Evolutionary conservation across 2,329 filamentous ascomycete genomes (phyloP), one percentile per base, ranked within the genome.

Genomic region (Aspergillus uvarum): DNA sequence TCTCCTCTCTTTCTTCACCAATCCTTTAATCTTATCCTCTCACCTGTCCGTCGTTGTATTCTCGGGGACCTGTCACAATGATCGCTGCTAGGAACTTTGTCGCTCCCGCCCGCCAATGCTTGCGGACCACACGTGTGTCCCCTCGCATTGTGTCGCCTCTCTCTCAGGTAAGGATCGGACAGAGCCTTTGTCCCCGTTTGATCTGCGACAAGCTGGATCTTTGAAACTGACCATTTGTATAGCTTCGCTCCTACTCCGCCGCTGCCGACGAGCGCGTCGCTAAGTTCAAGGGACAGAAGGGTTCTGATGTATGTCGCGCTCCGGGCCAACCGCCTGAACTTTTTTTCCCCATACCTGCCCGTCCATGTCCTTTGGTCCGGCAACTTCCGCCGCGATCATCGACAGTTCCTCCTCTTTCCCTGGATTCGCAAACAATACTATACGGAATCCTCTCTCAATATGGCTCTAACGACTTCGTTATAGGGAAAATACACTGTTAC

Each of bases 401-500:
- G 51, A 63, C 47, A 10, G 56, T 32, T 22, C 55, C 47, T 32
- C 32, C 53, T 31, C 22, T 51, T 14, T n/a, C 47, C 19, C 16
- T 49, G 14, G 32, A 5, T 47, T 42, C 32, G 35, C 53, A 54
- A 47, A 31, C n/a, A 44, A 54, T 47, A 32, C 5, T 42, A 60
- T 16, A 35, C 26, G 51, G 47, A 54, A 3, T 44, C 16, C 8
- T 19, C 8, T n/a, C 56, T 54, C 54, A 60, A 64, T 47, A 67
- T 59, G 53, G 21, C 59, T 60, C 57, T 66, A 56, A 71, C 59
- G 22, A 50, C 58, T 21, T 52, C 31, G 65, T 47, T 67, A 62
- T 72, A 96, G 92, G 95, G 95, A 75, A 95, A 95, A 80, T 99
- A 89, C 86, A 90, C 91, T 60, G 95, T 99, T 74, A 94, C 91